A percentile compares a stretch with the other conserved stretches of the same genome.
Evolutionary conservation across 495 filamentous ascomycete genomes (phyloP).

Genomic region (Neurospora sp.): DNA sequence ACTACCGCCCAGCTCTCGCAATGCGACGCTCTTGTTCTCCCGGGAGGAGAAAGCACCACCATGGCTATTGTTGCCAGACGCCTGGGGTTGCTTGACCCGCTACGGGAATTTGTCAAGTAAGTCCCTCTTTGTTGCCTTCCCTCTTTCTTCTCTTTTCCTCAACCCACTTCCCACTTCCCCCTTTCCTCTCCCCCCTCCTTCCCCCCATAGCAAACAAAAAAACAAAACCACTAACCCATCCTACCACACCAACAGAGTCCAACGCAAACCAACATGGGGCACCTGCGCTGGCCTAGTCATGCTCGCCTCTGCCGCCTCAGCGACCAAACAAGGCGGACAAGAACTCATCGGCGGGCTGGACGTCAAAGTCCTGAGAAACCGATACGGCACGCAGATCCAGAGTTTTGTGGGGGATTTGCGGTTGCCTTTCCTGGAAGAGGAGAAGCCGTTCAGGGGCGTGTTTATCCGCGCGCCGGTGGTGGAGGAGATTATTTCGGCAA

Average conservation of each 20-base stretch:
- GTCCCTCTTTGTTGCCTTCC: conserved; percentile 6
- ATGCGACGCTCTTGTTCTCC: conserved; percentile 81
- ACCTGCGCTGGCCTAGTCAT: conserved; percentile 94
- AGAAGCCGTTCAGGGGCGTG: conserved; percentile 60
- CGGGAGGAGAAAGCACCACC: conserved; percentile 90
- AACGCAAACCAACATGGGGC: conserved; percentile 83
- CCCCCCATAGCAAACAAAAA: not conserved
- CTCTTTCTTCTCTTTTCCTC: not conserved
- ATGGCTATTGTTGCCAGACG: conserved; percentile 82
- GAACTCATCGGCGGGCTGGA: conserved; percentile 88
- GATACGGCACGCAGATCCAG: conserved; percentile 90
- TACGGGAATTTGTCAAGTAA: conserved; percentile 91
- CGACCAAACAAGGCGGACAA: conserved; percentile 83
- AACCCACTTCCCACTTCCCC: not conserved
- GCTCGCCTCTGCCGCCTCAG: conserved; percentile 78
- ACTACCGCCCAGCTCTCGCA: conserved; percentile 55
- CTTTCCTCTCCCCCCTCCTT: conserved; percentile 2
- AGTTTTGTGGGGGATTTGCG: conserved; percentile 75
- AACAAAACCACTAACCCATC: not conserved
- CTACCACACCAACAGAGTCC: conserved; percentile 26
- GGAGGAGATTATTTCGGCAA: conserved; percentile 61
- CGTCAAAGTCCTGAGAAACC: conserved; percentile 87
- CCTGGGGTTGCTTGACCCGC: conserved; percentile 68
- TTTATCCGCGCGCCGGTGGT: conserved; percentile 95
- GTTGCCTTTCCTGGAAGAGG: conserved; percentile 55